These are phyloP conservation scores for Talaromyces nanjingensis DNA, from an alignment of 495 filamentous ascomycete species.

Conservation along the genomic window DNA sequence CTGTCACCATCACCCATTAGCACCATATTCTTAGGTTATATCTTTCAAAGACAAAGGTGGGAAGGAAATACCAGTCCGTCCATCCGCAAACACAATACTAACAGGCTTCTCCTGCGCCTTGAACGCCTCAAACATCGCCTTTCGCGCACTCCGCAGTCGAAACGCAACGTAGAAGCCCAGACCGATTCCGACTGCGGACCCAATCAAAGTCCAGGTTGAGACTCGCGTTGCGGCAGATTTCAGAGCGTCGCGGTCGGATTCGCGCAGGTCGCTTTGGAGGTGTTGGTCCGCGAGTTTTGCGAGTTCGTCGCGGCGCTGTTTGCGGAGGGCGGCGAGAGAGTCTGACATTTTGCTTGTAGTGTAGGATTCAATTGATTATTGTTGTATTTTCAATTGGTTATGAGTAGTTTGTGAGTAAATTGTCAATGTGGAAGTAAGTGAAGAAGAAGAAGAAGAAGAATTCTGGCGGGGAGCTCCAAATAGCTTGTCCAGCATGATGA, in stretches of 20 bases:
- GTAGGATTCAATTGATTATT: background rate
- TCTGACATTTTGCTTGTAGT: conserved; percentile 28
- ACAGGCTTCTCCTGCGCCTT: conserved; percentile 51
- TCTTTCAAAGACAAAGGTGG: too few species aligned
- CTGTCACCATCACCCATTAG: conserved; percentile 24
- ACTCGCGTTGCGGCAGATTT: conserved; percentile 45
- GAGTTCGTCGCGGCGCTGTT: conserved; percentile 45
- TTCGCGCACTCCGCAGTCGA: conserved; percentile 45
- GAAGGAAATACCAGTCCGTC: conserved; percentile 45
- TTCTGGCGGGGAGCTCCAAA: background rate
- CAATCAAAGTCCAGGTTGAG: conserved; percentile 46
- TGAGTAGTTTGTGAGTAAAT: background rate
- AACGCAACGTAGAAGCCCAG: conserved; percentile 53
- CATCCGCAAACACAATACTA: conserved; percentile 54
- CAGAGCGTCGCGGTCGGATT: conserved; percentile 53
- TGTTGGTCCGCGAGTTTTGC: conserved; percentile 54
- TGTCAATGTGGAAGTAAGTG: background rate
- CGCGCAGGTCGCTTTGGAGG: conserved; percentile 52
- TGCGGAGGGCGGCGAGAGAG: conserved; percentile 51
- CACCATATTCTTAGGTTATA: background rate
- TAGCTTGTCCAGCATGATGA: background rate
- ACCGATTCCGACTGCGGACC: conserved; percentile 51
- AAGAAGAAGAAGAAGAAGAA: background rate
- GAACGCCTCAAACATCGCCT: conserved; percentile 52
- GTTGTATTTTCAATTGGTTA: background rate